Percentiles rank a stretch among this genome's conserved stretches.
These are phyloP conservation scores for Aureobasidium musti DNA, from an alignment of 2,329 filamentous ascomycete genomes.

Conservation along the genomic window DNA sequence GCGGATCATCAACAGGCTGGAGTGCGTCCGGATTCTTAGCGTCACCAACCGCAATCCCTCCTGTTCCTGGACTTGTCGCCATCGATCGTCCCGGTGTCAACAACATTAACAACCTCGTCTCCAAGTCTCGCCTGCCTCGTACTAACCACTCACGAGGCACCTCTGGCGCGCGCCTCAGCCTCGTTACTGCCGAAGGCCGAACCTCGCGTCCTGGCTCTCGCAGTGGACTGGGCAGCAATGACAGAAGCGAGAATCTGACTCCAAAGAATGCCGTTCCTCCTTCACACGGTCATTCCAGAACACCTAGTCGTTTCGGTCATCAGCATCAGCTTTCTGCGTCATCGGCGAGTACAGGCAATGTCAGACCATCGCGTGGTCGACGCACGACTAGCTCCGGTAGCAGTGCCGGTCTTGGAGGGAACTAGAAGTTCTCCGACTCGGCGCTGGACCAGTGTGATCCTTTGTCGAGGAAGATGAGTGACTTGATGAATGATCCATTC, in stretches of 20 bases:
- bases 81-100: not conserved
- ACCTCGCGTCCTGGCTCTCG: conserved; percentile 22
- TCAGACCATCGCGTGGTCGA: conserved; percentile 31
- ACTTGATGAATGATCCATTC: not conserved
- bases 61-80: not conserved
- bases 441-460: not conserved
- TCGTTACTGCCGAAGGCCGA: conserved; percentile 31
- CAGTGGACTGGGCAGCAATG: conserved; percentile 15
- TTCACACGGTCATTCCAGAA: conserved; percentile 32
- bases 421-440: conserved; percentile 9
- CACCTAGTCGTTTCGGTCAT: conserved; percentile 30
- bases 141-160: conserved; percentile 33
- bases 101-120: conserved; percentile 30
- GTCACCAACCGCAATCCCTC: conserved; percentile 5
- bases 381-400: conserved; percentile 21
- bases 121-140: conserved; percentile 35
- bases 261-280: conserved; percentile 31
- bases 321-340: conserved; percentile 31
- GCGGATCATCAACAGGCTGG: conserved; percentile 26
- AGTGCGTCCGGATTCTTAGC: conserved; percentile 12
- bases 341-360: conserved; percentile 33
- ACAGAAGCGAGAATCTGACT: conserved; percentile 34
- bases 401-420: not conserved
- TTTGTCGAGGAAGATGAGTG: conserved; percentile 29
- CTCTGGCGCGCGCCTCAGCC: conserved; percentile 35